Evolutionary conservation across 192 early-diverging fungal species (phyloP).

Genomic region (Rhizoclosmatium globosum): DNA sequence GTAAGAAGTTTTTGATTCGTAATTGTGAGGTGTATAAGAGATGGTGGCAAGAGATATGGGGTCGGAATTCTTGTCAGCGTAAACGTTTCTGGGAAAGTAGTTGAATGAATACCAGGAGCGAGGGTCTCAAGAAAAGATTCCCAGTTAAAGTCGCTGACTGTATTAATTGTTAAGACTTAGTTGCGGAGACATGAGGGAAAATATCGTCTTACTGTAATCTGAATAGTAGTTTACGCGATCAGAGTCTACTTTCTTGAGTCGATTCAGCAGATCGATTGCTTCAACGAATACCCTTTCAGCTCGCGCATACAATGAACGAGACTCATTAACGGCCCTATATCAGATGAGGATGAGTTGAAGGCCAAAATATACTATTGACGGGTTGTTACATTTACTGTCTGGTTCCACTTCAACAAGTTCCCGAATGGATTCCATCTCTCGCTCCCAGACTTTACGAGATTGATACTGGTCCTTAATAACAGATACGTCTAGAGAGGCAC

Average conservation of each 20-base stretch:
- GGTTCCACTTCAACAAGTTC: conserved; percentile 83
- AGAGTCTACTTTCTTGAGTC: conserved; percentile 62
- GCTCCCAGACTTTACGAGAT: conserved; percentile 49
- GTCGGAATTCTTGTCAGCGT: conserved; percentile 4
- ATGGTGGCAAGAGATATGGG: neutral
- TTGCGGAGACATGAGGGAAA: neutral
- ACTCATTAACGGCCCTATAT: conserved; percentile 66
- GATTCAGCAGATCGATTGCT: conserved; percentile 55
- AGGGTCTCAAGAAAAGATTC: neutral
- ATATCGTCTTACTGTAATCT: conserved; percentile 22
- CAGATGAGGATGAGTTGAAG: neutral
- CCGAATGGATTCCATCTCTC: conserved; percentile 67
- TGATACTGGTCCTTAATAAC: conserved; percentile 8
- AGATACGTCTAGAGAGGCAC: neutral
- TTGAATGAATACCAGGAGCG: neutral
- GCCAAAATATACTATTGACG: too few relatives aligned
- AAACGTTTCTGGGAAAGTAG: neutral
- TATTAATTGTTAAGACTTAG: neutral
- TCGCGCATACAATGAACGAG: conserved; percentile 62
- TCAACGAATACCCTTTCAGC: conserved; percentile 51
- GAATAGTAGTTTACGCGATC: conserved; percentile 61
- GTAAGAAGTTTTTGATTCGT: neutral
- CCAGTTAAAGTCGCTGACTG: conserved; percentile 23
- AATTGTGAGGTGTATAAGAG: neutral
- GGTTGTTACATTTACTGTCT: conserved; percentile 78